A percentile compares a stretch with the other conserved stretches of the same genome.
phyloP scores from a whole-genome alignment of 2,329 filamentous ascomycete species.

The Neofusicoccum laricinum region DNA sequence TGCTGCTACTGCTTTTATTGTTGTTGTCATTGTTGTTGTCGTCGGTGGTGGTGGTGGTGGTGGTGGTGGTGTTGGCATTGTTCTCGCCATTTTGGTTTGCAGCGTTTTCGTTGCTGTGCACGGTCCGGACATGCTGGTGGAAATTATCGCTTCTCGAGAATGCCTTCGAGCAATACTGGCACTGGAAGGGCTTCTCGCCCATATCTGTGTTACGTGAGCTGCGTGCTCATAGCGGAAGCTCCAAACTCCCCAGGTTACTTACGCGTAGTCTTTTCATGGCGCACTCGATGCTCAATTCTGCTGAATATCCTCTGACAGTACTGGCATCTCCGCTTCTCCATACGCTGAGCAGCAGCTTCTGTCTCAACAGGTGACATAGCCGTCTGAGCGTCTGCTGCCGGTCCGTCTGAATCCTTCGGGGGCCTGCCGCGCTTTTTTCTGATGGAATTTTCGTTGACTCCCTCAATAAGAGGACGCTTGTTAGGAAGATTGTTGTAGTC shows the following conservation, averaged over 20 bases:
- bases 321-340: constrained; percentile 11
- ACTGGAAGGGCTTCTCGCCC: constrained; percentile 12
- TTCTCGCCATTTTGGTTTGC: background rate
- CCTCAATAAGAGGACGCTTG: background rate
- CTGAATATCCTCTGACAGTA: constrained; percentile 9
- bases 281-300: constrained; percentile 12
- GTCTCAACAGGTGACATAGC: background rate
- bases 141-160: constrained; percentile 16
- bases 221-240: background rate
- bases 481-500: background rate
- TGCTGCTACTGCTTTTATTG: background rate
- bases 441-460: background rate
- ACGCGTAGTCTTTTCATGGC: constrained; percentile 15
- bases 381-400: background rate
- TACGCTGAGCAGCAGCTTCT: background rate
- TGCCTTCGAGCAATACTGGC: constrained; percentile 11
- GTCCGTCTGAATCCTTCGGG: background rate
- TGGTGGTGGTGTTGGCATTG: background rate
- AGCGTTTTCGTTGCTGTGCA: constrained; percentile 2
- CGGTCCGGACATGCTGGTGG: constrained; percentile 8
- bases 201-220: background rate
- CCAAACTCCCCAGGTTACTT: background rate
- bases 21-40: background rate
- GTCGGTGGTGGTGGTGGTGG: too few relatives aligned
- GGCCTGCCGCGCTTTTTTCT: background rate